These are phyloP conservation scores for Boletus speciosus DNA, from an alignment of 768 basidiomycete species.

Conservation along the genomic window DNA sequence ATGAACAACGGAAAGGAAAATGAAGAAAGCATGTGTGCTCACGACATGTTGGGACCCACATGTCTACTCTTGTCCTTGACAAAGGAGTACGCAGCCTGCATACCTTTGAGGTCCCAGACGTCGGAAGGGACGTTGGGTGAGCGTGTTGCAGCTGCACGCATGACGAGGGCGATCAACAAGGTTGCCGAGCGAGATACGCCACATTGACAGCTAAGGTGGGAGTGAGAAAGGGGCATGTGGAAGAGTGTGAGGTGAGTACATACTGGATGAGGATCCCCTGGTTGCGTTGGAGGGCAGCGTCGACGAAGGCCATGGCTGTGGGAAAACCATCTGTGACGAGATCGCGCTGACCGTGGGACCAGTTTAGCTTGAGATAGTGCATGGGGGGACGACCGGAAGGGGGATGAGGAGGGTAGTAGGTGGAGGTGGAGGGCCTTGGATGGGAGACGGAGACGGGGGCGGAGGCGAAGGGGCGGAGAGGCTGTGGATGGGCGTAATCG, in stretches of 20 bases:
- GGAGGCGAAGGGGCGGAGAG: constrained; percentile 61
- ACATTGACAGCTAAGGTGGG: constrained; percentile 75
- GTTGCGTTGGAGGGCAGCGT: constrained; percentile 68
- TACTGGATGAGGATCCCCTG: constrained; percentile 86
- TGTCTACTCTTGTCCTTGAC: constrained; percentile 87
- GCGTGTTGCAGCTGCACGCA: constrained; percentile 80
- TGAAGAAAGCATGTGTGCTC: constrained; percentile 38
- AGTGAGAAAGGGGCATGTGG: constrained; percentile 12
- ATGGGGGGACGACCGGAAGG: constrained; percentile 70
- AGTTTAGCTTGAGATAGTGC: constrained; percentile 85
- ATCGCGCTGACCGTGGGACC: constrained; percentile 94
- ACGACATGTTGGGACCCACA: constrained; percentile 95
- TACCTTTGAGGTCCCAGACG: constrained; percentile 76
- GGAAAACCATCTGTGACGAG: constrained; percentile 78
- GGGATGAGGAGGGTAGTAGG: constrained; percentile 65
- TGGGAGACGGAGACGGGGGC: constrained; percentile 56
- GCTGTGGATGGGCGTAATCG: constrained; percentile 44
- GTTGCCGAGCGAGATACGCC: constrained; percentile 92
- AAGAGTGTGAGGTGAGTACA: constrained; percentile 33
- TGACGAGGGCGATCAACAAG: constrained; percentile 84
- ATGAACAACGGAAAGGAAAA: constrained; percentile 22
- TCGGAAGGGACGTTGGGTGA: constrained; percentile 66
- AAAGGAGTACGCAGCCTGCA: constrained; percentile 87
- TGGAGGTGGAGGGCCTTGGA: constrained; percentile 37
- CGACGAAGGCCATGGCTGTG: constrained; percentile 77